Conservation (phyloP, 2,329 filamentous ascomycete species). For the Zymoseptoria pseudotritici region DNA sequence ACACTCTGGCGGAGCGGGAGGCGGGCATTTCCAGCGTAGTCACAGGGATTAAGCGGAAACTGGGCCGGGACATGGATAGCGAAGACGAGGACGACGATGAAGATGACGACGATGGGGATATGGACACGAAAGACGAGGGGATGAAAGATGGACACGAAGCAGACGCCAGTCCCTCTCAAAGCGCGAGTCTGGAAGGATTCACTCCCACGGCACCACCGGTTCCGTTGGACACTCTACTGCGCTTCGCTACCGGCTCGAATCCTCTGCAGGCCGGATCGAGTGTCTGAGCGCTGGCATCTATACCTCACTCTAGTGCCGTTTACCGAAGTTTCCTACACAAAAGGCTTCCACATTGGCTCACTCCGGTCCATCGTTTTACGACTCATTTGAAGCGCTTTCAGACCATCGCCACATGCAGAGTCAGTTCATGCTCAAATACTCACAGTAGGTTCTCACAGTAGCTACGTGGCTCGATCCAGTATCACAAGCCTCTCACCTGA, state of each 20-base stretch:
- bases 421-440: not conserved
- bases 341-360: not conserved
- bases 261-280: not conserved
- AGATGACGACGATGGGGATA: conserved; percentile 19
- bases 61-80: conserved; percentile 49
- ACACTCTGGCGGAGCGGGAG: conserved; percentile 63
- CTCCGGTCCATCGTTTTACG: not conserved
- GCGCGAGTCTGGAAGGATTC: conserved; percentile 3
- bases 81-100: conserved; percentile 39
- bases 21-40: conserved; percentile 60
- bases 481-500: too few relatives aligned
- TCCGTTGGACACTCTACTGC: conserved; percentile 25
- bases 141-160: conserved; percentile 18
- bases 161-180: not conserved
- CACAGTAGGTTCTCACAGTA: too few relatives aligned
- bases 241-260: conserved; percentile 11
- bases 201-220: conserved; percentile 13
- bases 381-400: not conserved
- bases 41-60: conserved; percentile 57
- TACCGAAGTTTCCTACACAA: too few relatives aligned
- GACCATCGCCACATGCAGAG: not conserved
- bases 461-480: too few relatives aligned
- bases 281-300: not conserved
- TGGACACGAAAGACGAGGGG: conserved; percentile 11
- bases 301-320: not conserved